Conservation (phyloP, 148 eudicot genomes). For the Fagopyrum tataricum region DNA sequence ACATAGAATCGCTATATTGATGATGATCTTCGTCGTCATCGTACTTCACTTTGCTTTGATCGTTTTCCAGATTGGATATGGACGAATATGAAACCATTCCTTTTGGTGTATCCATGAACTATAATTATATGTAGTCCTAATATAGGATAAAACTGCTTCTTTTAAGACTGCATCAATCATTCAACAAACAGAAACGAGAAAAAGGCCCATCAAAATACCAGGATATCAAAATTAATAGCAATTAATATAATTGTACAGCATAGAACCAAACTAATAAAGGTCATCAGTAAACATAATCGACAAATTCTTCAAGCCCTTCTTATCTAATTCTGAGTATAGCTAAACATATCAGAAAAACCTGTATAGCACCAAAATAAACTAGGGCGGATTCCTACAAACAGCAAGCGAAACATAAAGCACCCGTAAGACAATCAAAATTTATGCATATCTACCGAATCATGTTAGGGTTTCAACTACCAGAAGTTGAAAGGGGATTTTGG, state of each 20-base stretch:
- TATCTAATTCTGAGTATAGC: not conserved
- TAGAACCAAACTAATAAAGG: not conserved
- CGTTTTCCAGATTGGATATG: constrained; percentile 45
- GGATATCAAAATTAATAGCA: not conserved
- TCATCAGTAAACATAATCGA: not conserved
- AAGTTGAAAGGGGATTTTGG: not conserved
- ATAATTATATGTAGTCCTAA: constrained; percentile 4
- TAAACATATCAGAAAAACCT: not conserved
- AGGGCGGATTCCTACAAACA: not conserved
- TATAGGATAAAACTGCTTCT: not conserved
- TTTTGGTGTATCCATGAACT: constrained; percentile 43
- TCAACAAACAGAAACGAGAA: not conserved
- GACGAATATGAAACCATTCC: constrained; percentile 61
- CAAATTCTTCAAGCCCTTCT: not conserved
- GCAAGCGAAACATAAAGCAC: not conserved
- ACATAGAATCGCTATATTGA: constrained; percentile 38
- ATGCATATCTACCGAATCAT: not conserved
- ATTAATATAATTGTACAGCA: not conserved
- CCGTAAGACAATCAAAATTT: not conserved
- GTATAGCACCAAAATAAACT: not conserved
- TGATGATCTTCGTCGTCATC: constrained; percentile 37
- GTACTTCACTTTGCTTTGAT: constrained; percentile 34
- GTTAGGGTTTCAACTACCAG: constrained; percentile 9
- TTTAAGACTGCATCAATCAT: not conserved
- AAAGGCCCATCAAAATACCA: not conserved